Base-by-base conservation (phyloP, 495 filamentous ascomycete species). In the Aspergillus hancockii region DNA sequence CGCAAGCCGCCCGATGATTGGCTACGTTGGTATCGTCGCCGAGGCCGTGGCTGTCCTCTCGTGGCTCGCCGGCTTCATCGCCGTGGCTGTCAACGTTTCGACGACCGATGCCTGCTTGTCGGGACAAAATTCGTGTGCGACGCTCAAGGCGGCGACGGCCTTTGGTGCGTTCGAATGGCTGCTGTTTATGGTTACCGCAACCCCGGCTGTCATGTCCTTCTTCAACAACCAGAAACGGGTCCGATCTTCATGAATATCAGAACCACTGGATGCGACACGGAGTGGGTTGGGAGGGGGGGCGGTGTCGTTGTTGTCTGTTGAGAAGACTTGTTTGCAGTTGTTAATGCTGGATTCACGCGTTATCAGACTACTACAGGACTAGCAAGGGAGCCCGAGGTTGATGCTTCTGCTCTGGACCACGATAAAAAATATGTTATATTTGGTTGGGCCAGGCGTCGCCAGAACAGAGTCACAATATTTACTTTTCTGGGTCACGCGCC, bases 61-160 rank as follows among this genome's bases (percentile, higher is more conserved):
- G 53, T 70, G 67, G 67, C 49, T 67, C 34, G 67, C 67, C 62
- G 67, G 64, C 52, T 70, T 67, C 60, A 67, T 70, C 58, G 64
- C 67, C 54, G 58, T 65, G 60, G 64, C 67, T 60, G 52, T 70
- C 45, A 41, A 70, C 8, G 63, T 67, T 19, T 21, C 10, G 52
- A 36, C 32, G 32, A 55, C 31, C 14, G 28, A 55, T 55, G 32
- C 52, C 32, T 55, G 52, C 36, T 36, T 55, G 31, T 32, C 61
- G 47, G 62, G 38, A 53, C 45, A 65, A 14, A 58, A 55, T 55
- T n/a, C 22, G 1, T 70, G 67, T 62, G 59, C 59, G 46, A 14
- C 36, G 54, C 57, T 70, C 60, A 63, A 61, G 62, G 62, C 60
- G 19, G 67, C 65, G 47, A 65, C 62, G 54, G 60, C 62, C 30